Conservation (phyloP, 805 yeast genomes). For the Cyberlindnera japonica region DNA sequence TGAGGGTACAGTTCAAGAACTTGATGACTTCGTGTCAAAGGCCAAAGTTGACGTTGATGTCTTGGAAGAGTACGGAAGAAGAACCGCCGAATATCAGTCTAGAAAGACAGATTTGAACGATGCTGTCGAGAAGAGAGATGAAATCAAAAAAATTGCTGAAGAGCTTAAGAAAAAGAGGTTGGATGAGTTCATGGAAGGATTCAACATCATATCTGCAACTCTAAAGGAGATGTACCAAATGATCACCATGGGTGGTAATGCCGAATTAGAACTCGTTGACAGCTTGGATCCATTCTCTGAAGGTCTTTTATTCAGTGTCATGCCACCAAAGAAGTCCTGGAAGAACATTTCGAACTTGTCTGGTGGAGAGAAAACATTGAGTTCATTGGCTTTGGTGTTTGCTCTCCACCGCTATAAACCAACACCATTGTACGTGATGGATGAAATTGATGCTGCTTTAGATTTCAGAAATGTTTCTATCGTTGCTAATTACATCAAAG, state of each 20-base stretch:
- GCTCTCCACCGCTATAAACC: constrained; percentile 96
- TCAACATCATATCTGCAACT: constrained; percentile 78
- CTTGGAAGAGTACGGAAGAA: constrained; percentile 68
- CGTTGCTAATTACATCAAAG: constrained; percentile 95
- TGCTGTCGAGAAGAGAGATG: constrained; percentile 66
- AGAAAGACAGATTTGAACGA: constrained; percentile 64
- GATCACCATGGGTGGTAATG: constrained; percentile 99
- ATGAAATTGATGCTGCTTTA: constrained; percentile 97
- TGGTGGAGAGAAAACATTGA: constrained; percentile 96
- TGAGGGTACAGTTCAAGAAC: constrained; percentile 46
- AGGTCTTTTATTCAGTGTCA: constrained; percentile 93
- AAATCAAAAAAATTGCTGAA: constrained; percentile 56
- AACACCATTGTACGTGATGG: constrained; percentile 97
- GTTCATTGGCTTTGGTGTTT: constrained; percentile 92
- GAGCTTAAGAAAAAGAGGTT: constrained; percentile 68
- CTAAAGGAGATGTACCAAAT: constrained; percentile 96
- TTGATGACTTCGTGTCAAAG: constrained; percentile 53
- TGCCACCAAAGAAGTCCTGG: constrained; percentile 99
- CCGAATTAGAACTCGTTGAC: constrained; percentile 93
- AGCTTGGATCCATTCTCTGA: constrained; percentile 97
- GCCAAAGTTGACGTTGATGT: constrained; percentile 69
- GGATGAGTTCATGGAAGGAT: constrained; percentile 92
- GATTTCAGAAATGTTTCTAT: constrained; percentile 96
- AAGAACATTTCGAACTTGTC: constrained; percentile 89
- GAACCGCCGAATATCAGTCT: constrained; percentile 58